Conservation (phyloP, 1,284 basidiomycete species). For the Tylopilus sp. region DNA sequence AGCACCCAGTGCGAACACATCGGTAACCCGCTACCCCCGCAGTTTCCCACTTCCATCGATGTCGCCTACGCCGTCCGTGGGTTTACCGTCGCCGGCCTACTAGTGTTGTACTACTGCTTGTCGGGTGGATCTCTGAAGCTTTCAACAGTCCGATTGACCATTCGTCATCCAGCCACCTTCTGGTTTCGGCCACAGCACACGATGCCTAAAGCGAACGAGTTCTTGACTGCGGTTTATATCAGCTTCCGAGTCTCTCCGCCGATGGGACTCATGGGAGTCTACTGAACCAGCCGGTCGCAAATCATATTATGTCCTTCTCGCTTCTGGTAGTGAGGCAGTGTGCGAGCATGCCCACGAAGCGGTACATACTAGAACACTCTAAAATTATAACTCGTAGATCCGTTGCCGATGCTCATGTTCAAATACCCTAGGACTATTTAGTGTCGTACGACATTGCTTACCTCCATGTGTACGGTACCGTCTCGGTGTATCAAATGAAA, state of each 20-base stretch:
- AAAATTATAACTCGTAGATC: conserved; percentile 3
- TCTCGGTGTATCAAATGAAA: conserved; percentile 12
- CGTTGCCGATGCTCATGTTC: neutral
- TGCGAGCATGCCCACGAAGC: neutral
- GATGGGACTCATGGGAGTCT: conserved; percentile 1
- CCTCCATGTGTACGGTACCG: conserved; percentile 15
- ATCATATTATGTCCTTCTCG: conserved; percentile 1
- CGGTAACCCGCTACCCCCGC: conserved; percentile 8
- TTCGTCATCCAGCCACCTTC: too few relatives aligned
- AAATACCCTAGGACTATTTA: too few relatives aligned
- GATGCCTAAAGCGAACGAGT: neutral
- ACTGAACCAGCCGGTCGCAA: neutral
- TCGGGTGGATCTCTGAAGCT: too few relatives aligned
- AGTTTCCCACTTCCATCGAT: neutral
- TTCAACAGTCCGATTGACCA: too few relatives aligned
- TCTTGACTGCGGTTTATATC: neutral
- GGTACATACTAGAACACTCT: neutral
- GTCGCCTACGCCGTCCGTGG: neutral
- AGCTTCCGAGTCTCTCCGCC: conserved; percentile 17
- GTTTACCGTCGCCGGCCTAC: too few relatives aligned
- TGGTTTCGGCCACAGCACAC: too few relatives aligned
- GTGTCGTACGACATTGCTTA: neutral
- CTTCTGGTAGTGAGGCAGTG: conserved; percentile 3
- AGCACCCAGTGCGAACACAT: conserved; percentile 8
- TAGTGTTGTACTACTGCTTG: too few relatives aligned